Percentiles rank a stretch among this genome's conserved stretches.
Conservation (phyloP, 2,329 filamentous ascomycete genomes). For the Pseudocercospora macadamiae region DNA sequence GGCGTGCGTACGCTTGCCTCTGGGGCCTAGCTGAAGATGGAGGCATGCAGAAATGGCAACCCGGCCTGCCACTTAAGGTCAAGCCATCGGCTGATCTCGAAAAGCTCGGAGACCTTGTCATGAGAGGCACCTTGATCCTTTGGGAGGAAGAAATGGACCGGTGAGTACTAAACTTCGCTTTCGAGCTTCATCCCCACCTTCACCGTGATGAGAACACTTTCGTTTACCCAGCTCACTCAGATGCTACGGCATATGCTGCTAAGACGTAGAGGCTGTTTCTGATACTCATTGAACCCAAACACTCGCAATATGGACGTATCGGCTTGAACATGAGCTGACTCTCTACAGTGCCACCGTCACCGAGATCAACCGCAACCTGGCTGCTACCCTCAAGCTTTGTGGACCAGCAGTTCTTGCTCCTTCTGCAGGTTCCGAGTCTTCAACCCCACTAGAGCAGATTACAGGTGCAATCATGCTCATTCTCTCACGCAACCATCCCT, state of each 20-base stretch:
- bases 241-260: conserved; percentile 61
- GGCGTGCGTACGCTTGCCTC: conserved; percentile 89
- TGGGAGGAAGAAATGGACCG: conserved; percentile 92
- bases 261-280: conserved; percentile 52
- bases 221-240: conserved; percentile 99
- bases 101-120: conserved; percentile 83
- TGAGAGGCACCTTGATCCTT: conserved; percentile 78
- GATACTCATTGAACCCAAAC: conserved; percentile 34
- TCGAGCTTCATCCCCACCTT: neutral
- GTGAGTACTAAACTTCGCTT: conserved; percentile 62
- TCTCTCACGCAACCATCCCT: conserved; percentile 87
- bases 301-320: conserved; percentile 33
- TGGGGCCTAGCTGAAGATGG: conserved; percentile 85
- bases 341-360: conserved; percentile 76
- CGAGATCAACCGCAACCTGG: conserved; percentile 92
- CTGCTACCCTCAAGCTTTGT: conserved; percentile 85
- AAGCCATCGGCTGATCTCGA: conserved; percentile 77
- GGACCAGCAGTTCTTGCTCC: conserved; percentile 79
- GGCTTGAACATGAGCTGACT: conserved; percentile 46
- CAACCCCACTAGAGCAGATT: conserved; percentile 57
- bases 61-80: conserved; percentile 81
- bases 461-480: conserved; percentile 75
- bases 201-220: conserved; percentile 79
- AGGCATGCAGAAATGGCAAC: conserved; percentile 79
- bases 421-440: conserved; percentile 60